Evolutionary conservation across 1,139 yeast species (phyloP).

Genomic region (Pneumocystis canis): DNA sequence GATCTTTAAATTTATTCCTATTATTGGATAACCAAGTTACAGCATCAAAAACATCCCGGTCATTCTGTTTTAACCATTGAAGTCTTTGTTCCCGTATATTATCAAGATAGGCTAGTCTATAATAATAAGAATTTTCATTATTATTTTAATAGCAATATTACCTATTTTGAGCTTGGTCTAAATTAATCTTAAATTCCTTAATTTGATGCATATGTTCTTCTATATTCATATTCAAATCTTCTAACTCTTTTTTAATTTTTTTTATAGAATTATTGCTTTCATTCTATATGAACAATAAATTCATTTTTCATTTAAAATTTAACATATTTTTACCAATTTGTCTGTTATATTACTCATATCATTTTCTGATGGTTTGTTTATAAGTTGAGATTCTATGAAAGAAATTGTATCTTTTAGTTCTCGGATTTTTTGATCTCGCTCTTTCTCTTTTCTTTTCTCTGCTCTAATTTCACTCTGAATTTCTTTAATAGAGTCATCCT

Average conservation of each 20-base stretch:
- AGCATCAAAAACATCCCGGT: conserved; percentile 26
- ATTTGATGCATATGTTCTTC: neutral
- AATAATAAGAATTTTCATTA: neutral
- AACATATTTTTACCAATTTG: neutral
- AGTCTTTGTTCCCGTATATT: conserved; percentile 18
- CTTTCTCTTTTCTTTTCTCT: neutral
- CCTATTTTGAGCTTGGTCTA: neutral
- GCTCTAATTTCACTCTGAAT: neutral
- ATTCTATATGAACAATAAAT: neutral
- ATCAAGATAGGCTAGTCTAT: conserved; percentile 15
- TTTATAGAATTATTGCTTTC: neutral
- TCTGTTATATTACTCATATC: neutral
- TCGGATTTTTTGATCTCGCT: neutral
- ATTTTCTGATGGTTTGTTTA: neutral
- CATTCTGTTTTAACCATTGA: conserved; percentile 20
- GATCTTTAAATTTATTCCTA: conserved; percentile 26
- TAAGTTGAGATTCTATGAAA: neutral
- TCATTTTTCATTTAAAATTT: neutral
- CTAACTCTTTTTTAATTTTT: neutral
- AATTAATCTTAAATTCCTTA: neutral
- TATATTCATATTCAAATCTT: neutral
- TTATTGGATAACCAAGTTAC: conserved; percentile 28
- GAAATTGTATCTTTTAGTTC: neutral
- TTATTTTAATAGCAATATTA: neutral
- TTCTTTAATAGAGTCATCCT: neutral